A percentile compares a stretch with the other conserved stretches of the same genome.
These are phyloP conservation scores for Raphidocelis subcapitata DNA, from an alignment of 139 green algal genomes.

Conservation along the genomic window DNA sequence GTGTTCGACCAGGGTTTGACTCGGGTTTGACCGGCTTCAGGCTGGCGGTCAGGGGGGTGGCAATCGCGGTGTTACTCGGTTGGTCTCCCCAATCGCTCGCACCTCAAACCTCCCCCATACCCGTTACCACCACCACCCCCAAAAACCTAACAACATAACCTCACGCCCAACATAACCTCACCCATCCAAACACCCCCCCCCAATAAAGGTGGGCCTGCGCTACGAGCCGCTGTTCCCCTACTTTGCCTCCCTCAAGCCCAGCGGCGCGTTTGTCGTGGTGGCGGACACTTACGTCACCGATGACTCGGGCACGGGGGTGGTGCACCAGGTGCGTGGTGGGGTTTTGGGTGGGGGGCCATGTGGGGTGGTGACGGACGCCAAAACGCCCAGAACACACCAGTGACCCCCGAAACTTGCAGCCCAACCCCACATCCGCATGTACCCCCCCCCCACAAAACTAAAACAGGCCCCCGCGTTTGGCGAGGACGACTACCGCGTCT, in stretches of 20 bases:
- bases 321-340: constrained; percentile 81
- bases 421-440: neutral
- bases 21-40: no score
- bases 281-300: constrained; percentile 93
- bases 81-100: no score
- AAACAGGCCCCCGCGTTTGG: constrained; percentile 94
- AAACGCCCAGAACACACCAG: no score
- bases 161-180: no score
- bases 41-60: no score
- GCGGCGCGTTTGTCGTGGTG: constrained; percentile 76
- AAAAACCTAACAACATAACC: no score
- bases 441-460: neutral
- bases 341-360: neutral
- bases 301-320: constrained; percentile 93
- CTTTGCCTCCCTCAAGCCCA: constrained; percentile 70
- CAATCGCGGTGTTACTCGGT: no score
- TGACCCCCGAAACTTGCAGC: neutral
- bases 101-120: no score
- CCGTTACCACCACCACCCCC: no score
- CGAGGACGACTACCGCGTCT: constrained; percentile 97
- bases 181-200: no score
- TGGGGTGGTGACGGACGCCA: neutral
- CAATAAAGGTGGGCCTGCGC: constrained; percentile 46
- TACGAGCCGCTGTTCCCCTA: constrained; percentile 97
- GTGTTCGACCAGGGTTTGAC: no score